Evolutionary conservation across 306 rosid species (phyloP).

Genomic region (Amphicarpaea edgeworthii): DNA sequence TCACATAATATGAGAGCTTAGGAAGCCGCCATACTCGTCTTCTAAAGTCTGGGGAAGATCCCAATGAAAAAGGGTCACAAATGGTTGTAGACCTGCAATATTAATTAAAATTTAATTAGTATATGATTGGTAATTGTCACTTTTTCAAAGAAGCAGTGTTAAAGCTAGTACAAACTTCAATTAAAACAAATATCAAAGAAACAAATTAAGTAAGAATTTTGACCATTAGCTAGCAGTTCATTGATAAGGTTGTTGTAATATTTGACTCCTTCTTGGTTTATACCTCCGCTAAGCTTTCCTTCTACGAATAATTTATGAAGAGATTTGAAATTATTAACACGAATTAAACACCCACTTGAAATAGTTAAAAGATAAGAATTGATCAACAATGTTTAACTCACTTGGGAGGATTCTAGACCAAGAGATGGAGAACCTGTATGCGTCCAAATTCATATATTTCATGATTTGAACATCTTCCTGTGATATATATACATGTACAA

Average conservation of each 20-base stretch:
- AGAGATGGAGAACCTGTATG: constrained; percentile 72
- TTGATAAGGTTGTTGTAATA: constrained; percentile 68
- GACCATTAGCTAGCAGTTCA: constrained; percentile 60
- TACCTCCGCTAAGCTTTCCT: constrained; percentile 67
- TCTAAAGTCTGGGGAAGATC: constrained; percentile 76
- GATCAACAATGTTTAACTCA: constrained; percentile 25
- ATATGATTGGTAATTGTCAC: neutral
- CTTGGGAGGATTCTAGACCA: constrained; percentile 80
- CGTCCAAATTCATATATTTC: constrained; percentile 64
- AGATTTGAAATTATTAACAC: neutral
- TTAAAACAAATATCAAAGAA: neutral
- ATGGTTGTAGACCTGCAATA: constrained; percentile 53
- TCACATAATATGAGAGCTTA: constrained; percentile 60
- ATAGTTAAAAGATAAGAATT: neutral
- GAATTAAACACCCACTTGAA: neutral
- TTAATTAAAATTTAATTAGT: constrained; percentile 2
- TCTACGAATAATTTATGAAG: constrained; percentile 37
- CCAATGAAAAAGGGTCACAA: constrained; percentile 76
- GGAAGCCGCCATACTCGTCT: constrained; percentile 70
- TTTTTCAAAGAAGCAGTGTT: neutral
- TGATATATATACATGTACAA: neutral
- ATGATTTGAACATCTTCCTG: constrained; percentile 72
- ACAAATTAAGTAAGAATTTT: neutral
- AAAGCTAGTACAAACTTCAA: constrained; percentile 16
- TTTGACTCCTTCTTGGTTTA: constrained; percentile 61